Percentiles rank a stretch among this genome's conserved stretches.
phyloP scores from a whole-genome alignment of 495 filamentous ascomycete genomes.

The Sporormia fimetaria region DNA sequence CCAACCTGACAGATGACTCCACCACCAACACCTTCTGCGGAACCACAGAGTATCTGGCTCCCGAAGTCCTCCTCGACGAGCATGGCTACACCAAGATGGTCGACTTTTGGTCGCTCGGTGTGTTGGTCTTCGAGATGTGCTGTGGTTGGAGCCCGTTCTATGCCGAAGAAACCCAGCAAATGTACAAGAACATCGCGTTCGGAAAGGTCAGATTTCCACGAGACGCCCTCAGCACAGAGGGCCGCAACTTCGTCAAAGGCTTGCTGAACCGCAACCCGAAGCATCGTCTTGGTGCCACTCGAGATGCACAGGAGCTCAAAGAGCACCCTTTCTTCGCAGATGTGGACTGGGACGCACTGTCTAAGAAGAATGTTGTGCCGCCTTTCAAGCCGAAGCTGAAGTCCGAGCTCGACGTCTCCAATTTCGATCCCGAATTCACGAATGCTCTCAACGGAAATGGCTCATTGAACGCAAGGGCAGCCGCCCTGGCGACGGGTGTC shows the following conservation, averaged over 20 bases:
- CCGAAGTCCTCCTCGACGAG: constrained; percentile 90
- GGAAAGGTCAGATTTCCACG: constrained; percentile 94
- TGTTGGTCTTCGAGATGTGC: constrained; percentile 98
- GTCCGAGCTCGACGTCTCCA: constrained; percentile 88
- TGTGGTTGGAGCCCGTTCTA: constrained; percentile 99
- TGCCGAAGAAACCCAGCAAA: constrained; percentile 96
- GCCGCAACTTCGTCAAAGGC: constrained; percentile 95
- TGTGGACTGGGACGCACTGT: constrained; percentile 78
- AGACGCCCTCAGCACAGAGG: constrained; percentile 86
- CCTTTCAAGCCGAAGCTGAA: constrained; percentile 97
- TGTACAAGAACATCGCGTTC: constrained; percentile 99
- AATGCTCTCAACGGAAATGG: constrained; percentile 66
- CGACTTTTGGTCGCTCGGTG: constrained; percentile 97
- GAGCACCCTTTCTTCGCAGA: constrained; percentile 88
- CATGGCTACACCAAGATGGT: constrained; percentile 99
- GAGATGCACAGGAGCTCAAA: constrained; percentile 91
- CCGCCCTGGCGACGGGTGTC: constrained; percentile 59
- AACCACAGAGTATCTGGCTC: constrained; percentile 94
- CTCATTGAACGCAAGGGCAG: constrained; percentile 80
- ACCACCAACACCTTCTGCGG: constrained; percentile 99
- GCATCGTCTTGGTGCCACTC: constrained; percentile 80
- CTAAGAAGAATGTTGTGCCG: constrained; percentile 84
- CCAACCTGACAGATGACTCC: constrained; percentile 87
- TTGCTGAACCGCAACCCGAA: constrained; percentile 93
- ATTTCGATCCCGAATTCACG: constrained; percentile 98